Evolutionary conservation across 2,329 filamentous ascomycete genomes (phyloP), one percentile per base, ranked within the genome.

Genomic region (Aureobasidium sp.): DNA sequence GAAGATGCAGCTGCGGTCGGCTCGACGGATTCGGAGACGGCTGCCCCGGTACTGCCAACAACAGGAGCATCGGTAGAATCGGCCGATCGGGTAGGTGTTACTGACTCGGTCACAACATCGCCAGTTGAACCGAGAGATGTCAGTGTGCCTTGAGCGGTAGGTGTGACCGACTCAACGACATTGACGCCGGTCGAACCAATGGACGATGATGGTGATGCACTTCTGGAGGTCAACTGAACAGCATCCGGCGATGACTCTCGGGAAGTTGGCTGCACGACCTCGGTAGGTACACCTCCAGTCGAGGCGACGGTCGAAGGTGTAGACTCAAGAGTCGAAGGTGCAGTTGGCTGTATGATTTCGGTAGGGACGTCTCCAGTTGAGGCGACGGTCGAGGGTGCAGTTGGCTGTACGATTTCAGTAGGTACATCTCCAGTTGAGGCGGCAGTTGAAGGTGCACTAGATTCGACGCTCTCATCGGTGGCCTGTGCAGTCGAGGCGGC

Each of bases 201-300:
- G 5, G 36, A 59, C 11, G 50, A 34, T 11, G 50, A 34, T 25
- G 49, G 27, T n/a, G 50, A 45, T 6, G 48, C 39, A 14, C 36
- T 32, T 21, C 45, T 32, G 1, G 44, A 45, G 9, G 57, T 51
- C 14, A 64, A 62, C 13, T 49, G 65, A 49, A 59, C 63, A 13
- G 11, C 7, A 3, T 34, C 36, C 10, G 47, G n/a, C 8, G 49
- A 49, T 10, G 50, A 14, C 10, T 42, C 42, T 30, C 37, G 13
- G 7, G 60, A 42, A 3, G 61, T 62, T 13, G 61, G 61, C 29
- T 48, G 44, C 16, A 62, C 53, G 9, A 44, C 13, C 13, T 45
- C 53, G 8, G 21, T n/a, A 16, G 58, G 25, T 14, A 57, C 13
- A 7, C 27, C 39, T 14, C 55, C 42, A 54, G 50, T 53, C 7